Evolutionary conservation across 768 basidiomycete genomes (phyloP).

Genomic region (Baorangia bicolor): DNA sequence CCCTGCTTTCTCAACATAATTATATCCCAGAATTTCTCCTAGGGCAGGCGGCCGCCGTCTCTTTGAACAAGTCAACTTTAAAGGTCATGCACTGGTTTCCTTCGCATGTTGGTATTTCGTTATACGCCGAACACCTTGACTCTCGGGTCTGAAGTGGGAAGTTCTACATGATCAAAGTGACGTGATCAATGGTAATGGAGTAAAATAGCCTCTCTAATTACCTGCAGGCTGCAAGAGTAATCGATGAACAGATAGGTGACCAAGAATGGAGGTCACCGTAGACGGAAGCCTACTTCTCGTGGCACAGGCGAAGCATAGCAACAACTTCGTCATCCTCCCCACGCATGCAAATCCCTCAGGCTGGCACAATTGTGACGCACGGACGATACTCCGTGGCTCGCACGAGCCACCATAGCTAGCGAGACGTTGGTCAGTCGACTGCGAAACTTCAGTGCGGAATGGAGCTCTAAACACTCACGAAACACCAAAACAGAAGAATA

Average conservation of each 20-base stretch:
- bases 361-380: background rate
- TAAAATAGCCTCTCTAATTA: background rate
- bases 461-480: background rate
- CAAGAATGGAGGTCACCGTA: background rate
- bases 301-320: background rate
- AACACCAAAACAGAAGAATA: background rate
- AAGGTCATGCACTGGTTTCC: background rate
- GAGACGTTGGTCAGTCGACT: background rate
- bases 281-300: slow-evolving; percentile 3
- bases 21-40: background rate
- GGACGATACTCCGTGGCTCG: background rate
- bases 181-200: background rate
- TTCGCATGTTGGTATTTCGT: background rate
- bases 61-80: background rate
- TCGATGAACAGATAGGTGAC: background rate
- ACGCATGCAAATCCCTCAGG: background rate
- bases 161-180: background rate
- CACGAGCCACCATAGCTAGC: background rate
- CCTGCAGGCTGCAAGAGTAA: slow-evolving; percentile 3
- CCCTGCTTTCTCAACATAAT: slow-evolving; percentile 2
- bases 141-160: background rate
- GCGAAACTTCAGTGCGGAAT: background rate
- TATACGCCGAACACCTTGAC: background rate
- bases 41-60: background rate
- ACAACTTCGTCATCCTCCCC: background rate